Evolutionary conservation across 345 rosid genomes (phyloP), one percentile per base, ranked within the genome.

Genomic region (Rhodamnia rubescens): DNA sequence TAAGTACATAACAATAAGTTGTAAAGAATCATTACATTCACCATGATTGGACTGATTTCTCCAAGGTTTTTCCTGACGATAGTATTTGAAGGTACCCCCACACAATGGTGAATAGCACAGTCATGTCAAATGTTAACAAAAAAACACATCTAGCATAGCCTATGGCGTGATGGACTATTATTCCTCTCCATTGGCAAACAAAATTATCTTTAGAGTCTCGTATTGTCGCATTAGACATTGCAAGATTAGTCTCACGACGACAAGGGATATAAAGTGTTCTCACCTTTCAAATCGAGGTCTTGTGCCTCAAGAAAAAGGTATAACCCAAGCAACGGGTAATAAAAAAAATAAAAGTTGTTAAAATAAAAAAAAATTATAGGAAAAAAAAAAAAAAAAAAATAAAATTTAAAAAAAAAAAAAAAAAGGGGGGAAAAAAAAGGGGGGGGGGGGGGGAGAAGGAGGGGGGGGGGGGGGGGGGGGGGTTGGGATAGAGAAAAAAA

Each of bases 221-320:
- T 36, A 8, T 2, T 0, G 0, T 9, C 7, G 1, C 0, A 1
- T 9, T 69, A 69, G n/a, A n/a, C 7, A 8, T 69, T 0, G 2
- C 47, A 18, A 69, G 52, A 50, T 3, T 50, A 50, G 1, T 69
- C 2, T 9, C 0, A 0, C 0, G 0, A 36, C 18, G 2, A 9
- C 6, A 69, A 18, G 26, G 18, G 4, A 7, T 29, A 11, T 29
- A 64, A 8, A 29, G 12, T 8, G 6, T 61, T 4, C 1, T 29
- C 16, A 0, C 42, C 22, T 64, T 36, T 69, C 26, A 69, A 18
- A 5, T 36, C 11, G 2, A 54, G 57, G 9, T 18, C 56, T 53
- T 18, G 8, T 53, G 40, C 40, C 40, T 3, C 40, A 36, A 36
- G 40, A 36, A 36, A 36, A 36, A 36, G 40, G 40, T 36, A 36